phyloP scores from a whole-genome alignment of 1,284 basidiomycete genomes.

The Trametes hirsuta region DNA sequence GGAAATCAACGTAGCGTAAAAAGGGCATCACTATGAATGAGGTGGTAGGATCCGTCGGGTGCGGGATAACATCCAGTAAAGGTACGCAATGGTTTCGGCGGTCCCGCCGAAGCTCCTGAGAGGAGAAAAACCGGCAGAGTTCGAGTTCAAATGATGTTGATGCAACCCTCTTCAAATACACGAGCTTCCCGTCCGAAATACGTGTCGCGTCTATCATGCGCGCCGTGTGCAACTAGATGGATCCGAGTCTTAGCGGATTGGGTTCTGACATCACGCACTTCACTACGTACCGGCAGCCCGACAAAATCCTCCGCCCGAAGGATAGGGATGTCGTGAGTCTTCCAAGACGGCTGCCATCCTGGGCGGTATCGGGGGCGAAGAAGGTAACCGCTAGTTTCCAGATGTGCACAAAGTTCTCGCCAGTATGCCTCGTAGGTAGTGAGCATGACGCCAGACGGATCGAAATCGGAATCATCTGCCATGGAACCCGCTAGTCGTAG shows the following conservation, averaged over 20 bases:
- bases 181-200: slow-evolving; percentile 26
- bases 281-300: neutral
- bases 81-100: slow-evolving; percentile 37
- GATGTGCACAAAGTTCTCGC: neutral
- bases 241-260: neutral
- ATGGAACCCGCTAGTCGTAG: no score
- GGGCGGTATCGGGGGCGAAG: slow-evolving; percentile 14
- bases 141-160: slow-evolving; percentile 23
- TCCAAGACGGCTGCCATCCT: slow-evolving; percentile 17
- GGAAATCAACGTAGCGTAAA: slow-evolving; percentile 26
- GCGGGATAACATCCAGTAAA: slow-evolving; percentile 34
- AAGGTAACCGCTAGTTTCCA: slow-evolving; percentile 4
- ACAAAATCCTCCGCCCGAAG: slow-evolving; percentile 8
- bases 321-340: neutral
- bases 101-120: slow-evolving; percentile 17
- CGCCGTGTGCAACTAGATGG: neutral
- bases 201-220: slow-evolving; percentile 34
- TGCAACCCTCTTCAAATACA: slow-evolving; percentile 31
- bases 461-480: no score
- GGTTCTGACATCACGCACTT: neutral
- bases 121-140: slow-evolving; percentile 26
- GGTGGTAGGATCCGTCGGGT: slow-evolving; percentile 13
- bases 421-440: no score
- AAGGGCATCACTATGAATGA: slow-evolving; percentile 37
- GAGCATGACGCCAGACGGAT: no score